These are phyloP conservation scores for Leishmania braziliensis DNA, from an alignment of 208 protist species.

Conservation along the genomic window DNA sequence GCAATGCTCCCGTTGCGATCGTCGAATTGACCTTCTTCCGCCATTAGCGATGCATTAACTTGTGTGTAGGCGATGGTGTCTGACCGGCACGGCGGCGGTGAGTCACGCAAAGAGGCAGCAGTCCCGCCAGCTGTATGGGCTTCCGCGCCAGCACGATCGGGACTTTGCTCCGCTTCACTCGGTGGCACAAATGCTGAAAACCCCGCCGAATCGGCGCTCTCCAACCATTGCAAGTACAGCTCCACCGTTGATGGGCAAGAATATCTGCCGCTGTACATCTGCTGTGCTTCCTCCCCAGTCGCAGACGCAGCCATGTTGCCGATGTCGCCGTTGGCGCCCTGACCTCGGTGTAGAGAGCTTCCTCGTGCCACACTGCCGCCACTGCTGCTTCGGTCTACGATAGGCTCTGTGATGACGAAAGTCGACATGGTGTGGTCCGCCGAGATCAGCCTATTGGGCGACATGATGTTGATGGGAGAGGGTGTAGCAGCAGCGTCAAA, in stretches of 20 bases:
- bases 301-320: slow-evolving; percentile 1
- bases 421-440: not conserved
- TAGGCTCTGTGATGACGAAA: not conserved
- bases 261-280: not conserved
- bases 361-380: not conserved
- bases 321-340: not conserved
- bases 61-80: not conserved
- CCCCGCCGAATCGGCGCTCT: not conserved
- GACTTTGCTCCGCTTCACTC: not conserved
- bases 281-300: slow-evolving; percentile 10
- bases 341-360: slow-evolving; percentile 4
- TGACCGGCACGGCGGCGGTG: not conserved
- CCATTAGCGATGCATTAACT: not conserved
- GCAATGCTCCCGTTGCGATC: slow-evolving; percentile 1
- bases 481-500: not conserved
- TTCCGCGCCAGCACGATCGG: not conserved
- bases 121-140: not conserved
- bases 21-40: slow-evolving; percentile 9
- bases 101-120: not conserved
- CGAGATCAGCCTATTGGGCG: not conserved
- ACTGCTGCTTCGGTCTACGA: slow-evolving; percentile 2
- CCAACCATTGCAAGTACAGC: slow-evolving; percentile 30
- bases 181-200: not conserved
- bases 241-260: slow-evolving; percentile 15
- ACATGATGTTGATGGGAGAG: not conserved